Percentiles rank a stretch among this genome's conserved stretches.
phyloP scores from a whole-genome alignment of 805 yeast species.

The Candida chilensis region DNA sequence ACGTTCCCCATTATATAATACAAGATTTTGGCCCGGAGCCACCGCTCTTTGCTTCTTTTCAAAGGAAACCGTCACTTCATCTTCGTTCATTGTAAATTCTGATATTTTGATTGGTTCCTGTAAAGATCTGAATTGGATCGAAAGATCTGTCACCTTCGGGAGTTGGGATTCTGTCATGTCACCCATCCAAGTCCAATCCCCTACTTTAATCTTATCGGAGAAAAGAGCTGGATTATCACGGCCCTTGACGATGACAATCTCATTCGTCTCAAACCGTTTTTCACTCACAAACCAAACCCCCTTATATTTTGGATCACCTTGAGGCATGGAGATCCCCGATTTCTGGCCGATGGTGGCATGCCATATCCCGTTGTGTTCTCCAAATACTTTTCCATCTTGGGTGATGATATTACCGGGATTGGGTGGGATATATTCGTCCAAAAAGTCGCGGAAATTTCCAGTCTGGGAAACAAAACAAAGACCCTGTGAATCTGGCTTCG shows the following conservation, averaged over 20 bases:
- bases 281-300: constrained; percentile 87
- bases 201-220: constrained; percentile 29
- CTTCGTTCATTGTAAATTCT: constrained; percentile 7
- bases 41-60: constrained; percentile 52
- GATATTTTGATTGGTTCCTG: constrained; percentile 44
- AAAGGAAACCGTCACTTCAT: constrained; percentile 25
- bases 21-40: constrained; percentile 85
- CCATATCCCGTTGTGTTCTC: constrained; percentile 84
- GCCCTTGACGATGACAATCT: constrained; percentile 73
- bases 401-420: constrained; percentile 78
- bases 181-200: constrained; percentile 43
- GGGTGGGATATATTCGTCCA: constrained; percentile 64
- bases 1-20: constrained; percentile 55
- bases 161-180: constrained; percentile 3
- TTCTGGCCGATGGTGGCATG: constrained; percentile 92
- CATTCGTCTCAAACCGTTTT: constrained; percentile 55
- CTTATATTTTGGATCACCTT: constrained; percentile 62
- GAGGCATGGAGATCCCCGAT: constrained; percentile 77
- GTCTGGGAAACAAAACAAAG: constrained; percentile 79
- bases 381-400: constrained; percentile 67
- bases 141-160: constrained; percentile 13
- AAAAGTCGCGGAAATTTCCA: constrained; percentile 59
- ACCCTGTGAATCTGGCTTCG: constrained; percentile 92
- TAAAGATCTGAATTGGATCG: constrained; percentile 65
- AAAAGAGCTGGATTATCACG: constrained; percentile 47